These are phyloP conservation scores for Phytopythium sindhum DNA, from an alignment of 352 stramenopile genomes.

Conservation along the genomic window DNA sequence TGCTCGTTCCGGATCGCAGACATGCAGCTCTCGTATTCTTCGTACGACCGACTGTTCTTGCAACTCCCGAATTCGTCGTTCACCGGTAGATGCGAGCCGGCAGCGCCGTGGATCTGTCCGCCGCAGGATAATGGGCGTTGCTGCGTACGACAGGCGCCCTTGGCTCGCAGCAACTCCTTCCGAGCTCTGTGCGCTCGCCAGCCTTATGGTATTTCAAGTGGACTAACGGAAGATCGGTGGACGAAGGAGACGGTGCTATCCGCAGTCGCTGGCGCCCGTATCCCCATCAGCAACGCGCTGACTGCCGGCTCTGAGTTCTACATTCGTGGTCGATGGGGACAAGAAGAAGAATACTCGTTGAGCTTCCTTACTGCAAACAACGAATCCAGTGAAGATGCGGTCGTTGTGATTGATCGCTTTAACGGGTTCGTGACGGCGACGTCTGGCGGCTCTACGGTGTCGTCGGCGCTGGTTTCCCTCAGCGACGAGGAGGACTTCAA, in stretches of 20 bases:
- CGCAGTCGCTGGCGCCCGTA: neutral
- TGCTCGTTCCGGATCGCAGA: neutral
- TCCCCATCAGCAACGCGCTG: constrained; percentile 5
- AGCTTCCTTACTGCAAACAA: neutral
- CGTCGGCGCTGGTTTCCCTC: constrained; percentile 6
- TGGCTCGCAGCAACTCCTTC: constrained; percentile 1
- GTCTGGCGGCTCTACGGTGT: neutral
- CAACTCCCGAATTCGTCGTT: neutral
- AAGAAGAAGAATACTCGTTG: constrained; percentile 2
- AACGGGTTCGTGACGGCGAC: neutral
- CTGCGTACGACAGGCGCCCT: constrained; percentile 11
- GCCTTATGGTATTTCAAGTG: neutral
- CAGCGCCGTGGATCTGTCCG: constrained; percentile 16
- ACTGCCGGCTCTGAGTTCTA: constrained; percentile 10
- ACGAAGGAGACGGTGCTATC: constrained; percentile 1
- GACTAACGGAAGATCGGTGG: neutral
- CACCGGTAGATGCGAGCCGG: constrained; percentile 11
- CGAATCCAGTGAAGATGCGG: neutral
- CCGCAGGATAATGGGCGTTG: constrained; percentile 8
- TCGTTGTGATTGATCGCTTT: constrained; percentile 10
- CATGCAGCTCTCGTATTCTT: neutral
- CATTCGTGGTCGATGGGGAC: constrained; percentile 13
- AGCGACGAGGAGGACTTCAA: constrained; percentile 13
- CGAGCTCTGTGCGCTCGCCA: constrained; percentile 10
- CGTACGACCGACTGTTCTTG: neutral